Base-by-base conservation (phyloP, 192 early-diverging fungal species). In the Entomortierella beljakovae region DNA sequence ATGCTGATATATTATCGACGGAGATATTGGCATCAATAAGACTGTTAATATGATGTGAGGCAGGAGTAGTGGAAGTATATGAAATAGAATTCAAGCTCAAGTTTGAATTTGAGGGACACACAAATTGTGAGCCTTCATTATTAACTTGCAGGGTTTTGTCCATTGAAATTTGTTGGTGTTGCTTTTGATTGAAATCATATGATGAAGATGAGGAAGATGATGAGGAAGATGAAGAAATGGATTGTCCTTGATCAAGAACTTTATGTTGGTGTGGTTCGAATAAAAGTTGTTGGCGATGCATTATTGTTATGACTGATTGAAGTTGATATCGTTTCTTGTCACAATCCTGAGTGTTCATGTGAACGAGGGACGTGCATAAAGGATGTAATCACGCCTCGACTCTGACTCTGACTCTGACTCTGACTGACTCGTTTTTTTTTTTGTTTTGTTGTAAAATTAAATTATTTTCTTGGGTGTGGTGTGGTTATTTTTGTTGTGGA, bases 321-420 rank as follows among this genome's bases (percentile, higher is more conserved):
- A 22, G 61, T 31, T 51, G 49, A 10, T 64, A 32, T 11, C 3
- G 16, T 20, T n/a, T 35, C 31, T 50, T 3, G 23, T 50, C 46
- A 51, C 61, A 50, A 16, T 50, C 49, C 7, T 53, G 3, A 35
- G 3, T 50, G 50, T 32, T 50, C 48, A 64, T 52, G 35, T 38
- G 61, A 64, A 49, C n/a, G 2, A 64, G 50, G 33, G 61, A 64
- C 49, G 50, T 64, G 33, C 59, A 61, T 61, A 20, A 20, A 20
- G 59, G 2, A 26, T 1, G 29, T 9, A 48, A 8, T 16, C 35
- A 31, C 56, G 13, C 37, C 13, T 40, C 37, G 13, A n/a, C n/a
- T n/a, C n/a, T n/a, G n/a, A n/a, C n/a, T n/a, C n/a, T n/a, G 37
- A 40, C 37, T 40, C 6, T 9, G 7, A 40, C 37, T 40, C 7